Evolutionary conservation across 2,329 filamentous ascomycete genomes (phyloP).

Genomic region (Colletotrichum lini): DNA sequence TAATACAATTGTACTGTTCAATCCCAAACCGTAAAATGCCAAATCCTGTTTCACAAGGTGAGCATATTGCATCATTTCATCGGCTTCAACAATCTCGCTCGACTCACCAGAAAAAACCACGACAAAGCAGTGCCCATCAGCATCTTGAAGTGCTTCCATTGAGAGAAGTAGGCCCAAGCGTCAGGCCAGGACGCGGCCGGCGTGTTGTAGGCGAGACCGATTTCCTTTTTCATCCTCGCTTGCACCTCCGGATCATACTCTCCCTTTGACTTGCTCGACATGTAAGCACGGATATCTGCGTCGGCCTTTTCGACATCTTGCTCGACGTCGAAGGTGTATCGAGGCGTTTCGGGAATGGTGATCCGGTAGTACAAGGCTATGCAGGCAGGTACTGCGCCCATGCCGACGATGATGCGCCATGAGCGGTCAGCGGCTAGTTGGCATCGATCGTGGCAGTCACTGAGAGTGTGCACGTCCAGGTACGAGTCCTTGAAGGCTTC

Average conservation of each 20-base stretch:
- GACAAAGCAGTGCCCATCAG: conserved; percentile 83
- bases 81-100: not conserved
- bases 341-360: conserved; percentile 87
- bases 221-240: conserved; percentile 67
- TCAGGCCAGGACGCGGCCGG: conserved; percentile 81
- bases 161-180: conserved; percentile 75
- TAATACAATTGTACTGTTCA: conserved; percentile 83
- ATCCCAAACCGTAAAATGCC: conserved; percentile 78
- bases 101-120: conserved; percentile 80
- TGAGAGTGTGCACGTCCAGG: conserved; percentile 49
- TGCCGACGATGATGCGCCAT: conserved; percentile 86
- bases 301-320: conserved; percentile 83
- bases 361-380: conserved; percentile 89
- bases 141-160: conserved; percentile 79
- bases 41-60: conserved; percentile 64
- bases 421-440: conserved; percentile 81
- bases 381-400: conserved; percentile 83
- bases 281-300: conserved; percentile 77
- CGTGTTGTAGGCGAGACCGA: conserved; percentile 69
- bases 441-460: conserved; percentile 74
- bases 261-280: conserved; percentile 63
- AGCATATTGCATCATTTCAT: conserved; percentile 23
- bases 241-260: conserved; percentile 63
- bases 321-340: conserved; percentile 86
- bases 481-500: conserved; percentile 72